Evolutionary conservation across 495 filamentous ascomycete genomes (phyloP).

Genomic region (Xylaria venustula): DNA sequence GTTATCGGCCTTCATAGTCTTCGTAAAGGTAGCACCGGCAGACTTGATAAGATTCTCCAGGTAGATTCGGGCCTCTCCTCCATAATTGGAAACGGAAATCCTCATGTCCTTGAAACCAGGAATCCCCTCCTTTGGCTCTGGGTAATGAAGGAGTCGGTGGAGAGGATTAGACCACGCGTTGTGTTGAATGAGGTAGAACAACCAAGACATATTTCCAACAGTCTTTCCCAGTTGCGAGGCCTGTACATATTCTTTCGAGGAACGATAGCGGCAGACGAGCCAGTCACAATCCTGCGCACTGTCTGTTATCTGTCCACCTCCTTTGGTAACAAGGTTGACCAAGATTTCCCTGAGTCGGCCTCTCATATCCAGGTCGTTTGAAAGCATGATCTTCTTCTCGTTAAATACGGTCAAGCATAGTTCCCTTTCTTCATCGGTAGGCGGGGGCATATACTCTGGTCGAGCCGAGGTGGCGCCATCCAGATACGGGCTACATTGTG

Average conservation of each 20-base stretch:
- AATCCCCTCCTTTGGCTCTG: slow-evolving; percentile 69
- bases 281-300: slow-evolving; percentile 71
- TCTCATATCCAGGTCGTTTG: slow-evolving; percentile 67
- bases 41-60: slow-evolving; percentile 87
- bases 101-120: slow-evolving; percentile 72
- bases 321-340: slow-evolving; percentile 62
- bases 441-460: slow-evolving; percentile 51
- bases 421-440: slow-evolving; percentile 27
- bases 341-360: slow-evolving; percentile 64
- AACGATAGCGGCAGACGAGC: slow-evolving; percentile 83
- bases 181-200: slow-evolving; percentile 86
- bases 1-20: slow-evolving; percentile 89
- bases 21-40: slow-evolving; percentile 81
- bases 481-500: slow-evolving; percentile 59
- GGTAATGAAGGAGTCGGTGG: slow-evolving; percentile 83
- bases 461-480: slow-evolving; percentile 70
- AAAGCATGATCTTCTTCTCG: slow-evolving; percentile 63
- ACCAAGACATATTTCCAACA: slow-evolving; percentile 89
- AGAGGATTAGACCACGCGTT: slow-evolving; percentile 84
- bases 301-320: slow-evolving; percentile 66
- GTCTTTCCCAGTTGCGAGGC: slow-evolving; percentile 74
- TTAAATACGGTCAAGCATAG: slow-evolving; percentile 61
- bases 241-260: slow-evolving; percentile 71
- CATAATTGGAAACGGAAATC: slow-evolving; percentile 94
- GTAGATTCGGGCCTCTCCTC: slow-evolving; percentile 89